Percentiles rank a stretch among this genome's conserved stretches.
Conservation (phyloP, 306 rosid genomes). For the Betula pendula region DNA sequence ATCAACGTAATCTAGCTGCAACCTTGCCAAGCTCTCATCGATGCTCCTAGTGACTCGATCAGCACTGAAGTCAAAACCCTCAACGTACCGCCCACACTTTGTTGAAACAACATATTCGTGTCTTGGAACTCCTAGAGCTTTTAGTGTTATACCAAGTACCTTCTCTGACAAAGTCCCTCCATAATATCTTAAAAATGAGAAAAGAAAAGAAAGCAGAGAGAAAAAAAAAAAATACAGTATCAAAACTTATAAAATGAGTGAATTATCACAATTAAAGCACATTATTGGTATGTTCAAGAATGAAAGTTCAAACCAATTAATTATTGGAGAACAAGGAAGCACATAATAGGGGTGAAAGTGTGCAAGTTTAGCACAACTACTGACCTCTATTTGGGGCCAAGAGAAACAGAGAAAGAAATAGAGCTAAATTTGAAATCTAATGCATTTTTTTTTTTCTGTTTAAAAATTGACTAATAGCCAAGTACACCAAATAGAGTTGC, state of each 20-base stretch:
- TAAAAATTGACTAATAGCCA: background rate
- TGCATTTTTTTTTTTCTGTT: background rate
- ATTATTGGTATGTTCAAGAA: background rate
- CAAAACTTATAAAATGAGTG: background rate
- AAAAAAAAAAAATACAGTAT: background rate
- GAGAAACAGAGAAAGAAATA: background rate
- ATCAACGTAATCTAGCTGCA: constrained; percentile 88
- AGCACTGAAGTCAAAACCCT: constrained; percentile 89
- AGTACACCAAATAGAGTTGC: background rate
- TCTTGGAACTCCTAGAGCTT: constrained; percentile 72
- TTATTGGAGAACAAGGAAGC: background rate
- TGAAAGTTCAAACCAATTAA: background rate
- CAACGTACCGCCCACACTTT: constrained; percentile 80
- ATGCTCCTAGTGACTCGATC: constrained; percentile 80
- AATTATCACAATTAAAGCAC: background rate
- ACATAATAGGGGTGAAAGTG: background rate
- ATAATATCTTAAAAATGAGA: constrained; percentile 50
- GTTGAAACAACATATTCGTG: constrained; percentile 78
- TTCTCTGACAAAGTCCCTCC: constrained; percentile 85
- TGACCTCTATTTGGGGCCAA: background rate
- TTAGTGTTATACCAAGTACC: constrained; percentile 74
- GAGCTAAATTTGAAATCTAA: constrained; percentile 1
- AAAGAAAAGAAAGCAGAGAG: background rate
- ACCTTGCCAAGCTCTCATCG: constrained; percentile 87
- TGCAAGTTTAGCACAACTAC: background rate